Conservation (phyloP, 2,329 filamentous ascomycete genomes). For the Cytospora mali region DNA sequence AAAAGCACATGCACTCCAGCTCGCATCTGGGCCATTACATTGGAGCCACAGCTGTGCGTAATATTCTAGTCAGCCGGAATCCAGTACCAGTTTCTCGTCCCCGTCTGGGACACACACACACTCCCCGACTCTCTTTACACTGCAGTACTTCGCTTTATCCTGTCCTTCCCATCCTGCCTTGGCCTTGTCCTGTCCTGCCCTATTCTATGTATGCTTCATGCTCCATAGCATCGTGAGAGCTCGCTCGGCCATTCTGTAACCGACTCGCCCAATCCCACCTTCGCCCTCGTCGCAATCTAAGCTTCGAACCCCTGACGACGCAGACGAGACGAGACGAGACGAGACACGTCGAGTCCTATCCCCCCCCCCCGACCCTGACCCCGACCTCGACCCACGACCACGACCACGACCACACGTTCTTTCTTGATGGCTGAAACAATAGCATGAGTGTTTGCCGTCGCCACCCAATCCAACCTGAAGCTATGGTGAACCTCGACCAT, state of each 20-base stretch:
- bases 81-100: background rate
- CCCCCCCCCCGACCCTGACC: too few relatives aligned
- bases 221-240: background rate
- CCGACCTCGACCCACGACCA: background rate
- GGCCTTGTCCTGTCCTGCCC: background rate
- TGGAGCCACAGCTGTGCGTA: conserved; percentile 15
- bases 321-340: background rate
- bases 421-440: conserved; percentile 22
- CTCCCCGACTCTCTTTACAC: too few relatives aligned
- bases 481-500: conserved; percentile 24
- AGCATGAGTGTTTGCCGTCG: conserved; percentile 22
- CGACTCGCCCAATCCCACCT: background rate
- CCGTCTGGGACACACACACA: background rate
- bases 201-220: background rate
- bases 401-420: background rate
- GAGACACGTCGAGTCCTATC: background rate
- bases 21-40: background rate
- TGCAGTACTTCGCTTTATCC: too few relatives aligned
- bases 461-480: conserved; percentile 16
- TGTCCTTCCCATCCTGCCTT: background rate
- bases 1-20: background rate
- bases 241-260: background rate
- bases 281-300: background rate
- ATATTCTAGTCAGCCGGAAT: conserved; percentile 13
- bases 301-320: background rate